These are phyloP conservation scores for Fraxinus floribunda DNA, from an alignment of 305 asterid genomes.

Conservation along the genomic window DNA sequence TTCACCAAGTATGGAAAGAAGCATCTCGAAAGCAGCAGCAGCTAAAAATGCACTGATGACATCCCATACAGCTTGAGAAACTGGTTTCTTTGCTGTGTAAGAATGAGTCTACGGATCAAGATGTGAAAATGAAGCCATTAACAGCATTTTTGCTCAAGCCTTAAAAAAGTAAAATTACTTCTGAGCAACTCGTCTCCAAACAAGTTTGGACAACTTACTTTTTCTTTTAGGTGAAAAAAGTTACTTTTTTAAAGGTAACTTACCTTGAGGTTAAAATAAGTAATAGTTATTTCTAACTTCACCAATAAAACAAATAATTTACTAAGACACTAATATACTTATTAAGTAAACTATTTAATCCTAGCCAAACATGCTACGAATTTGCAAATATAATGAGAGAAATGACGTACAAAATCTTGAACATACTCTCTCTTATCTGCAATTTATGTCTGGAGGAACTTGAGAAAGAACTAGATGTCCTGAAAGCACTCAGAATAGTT, in stretches of 20 bases:
- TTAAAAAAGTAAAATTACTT: neutral
- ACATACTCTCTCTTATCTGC: constrained; percentile 31
- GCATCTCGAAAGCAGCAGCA: constrained; percentile 51
- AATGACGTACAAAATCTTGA: constrained; percentile 37
- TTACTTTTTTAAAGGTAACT: neutral
- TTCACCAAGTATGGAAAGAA: constrained; percentile 25
- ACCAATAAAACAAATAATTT: neutral
- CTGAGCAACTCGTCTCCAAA: neutral
- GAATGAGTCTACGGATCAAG: constrained; percentile 18
- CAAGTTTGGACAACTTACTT: neutral
- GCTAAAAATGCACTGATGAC: constrained; percentile 54
- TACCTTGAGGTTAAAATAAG: neutral
- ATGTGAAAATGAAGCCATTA: constrained; percentile 5
- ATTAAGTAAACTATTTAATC: neutral
- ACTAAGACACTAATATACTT: neutral
- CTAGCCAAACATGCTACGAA: neutral
- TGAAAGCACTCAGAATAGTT: constrained; percentile 44
- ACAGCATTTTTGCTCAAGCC: neutral
- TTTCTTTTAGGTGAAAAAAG: neutral
- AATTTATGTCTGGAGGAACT: constrained; percentile 10
- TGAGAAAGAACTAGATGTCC: constrained; percentile 19
- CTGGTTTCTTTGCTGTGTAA: constrained; percentile 24
- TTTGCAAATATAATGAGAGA: constrained; percentile 23
- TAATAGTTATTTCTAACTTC: neutral
- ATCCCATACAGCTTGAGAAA: constrained; percentile 34